Evolutionary conservation across 371 early-diverging fungal genomes (phyloP).

Genomic region (Apophysomyces sp.): DNA sequence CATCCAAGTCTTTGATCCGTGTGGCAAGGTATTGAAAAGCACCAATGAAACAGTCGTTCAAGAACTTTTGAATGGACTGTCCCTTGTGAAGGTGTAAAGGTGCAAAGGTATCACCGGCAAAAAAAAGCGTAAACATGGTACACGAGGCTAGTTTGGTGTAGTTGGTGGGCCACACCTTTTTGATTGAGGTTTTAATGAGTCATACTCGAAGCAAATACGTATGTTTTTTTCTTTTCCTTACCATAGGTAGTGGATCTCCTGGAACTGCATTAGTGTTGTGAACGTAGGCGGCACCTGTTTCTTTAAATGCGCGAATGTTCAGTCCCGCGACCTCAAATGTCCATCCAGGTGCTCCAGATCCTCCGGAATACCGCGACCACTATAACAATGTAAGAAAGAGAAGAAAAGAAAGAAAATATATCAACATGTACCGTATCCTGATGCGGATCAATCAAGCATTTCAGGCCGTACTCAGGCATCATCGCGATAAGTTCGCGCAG

Average conservation of each 20-base stretch:
- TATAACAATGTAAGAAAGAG: too few relatives aligned
- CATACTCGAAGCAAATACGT: background rate
- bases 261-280: slow-evolving; percentile 69
- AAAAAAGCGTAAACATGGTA: slow-evolving; percentile 88
- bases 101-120: slow-evolving; percentile 76
- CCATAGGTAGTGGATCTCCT: slow-evolving; percentile 73
- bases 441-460: slow-evolving; percentile 81
- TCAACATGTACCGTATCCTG: slow-evolving; percentile 53
- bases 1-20: slow-evolving; percentile 60
- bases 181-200: background rate
- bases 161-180: slow-evolving; percentile 78
- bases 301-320: slow-evolving; percentile 67
- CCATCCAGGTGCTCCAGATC: slow-evolving; percentile 74
- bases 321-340: slow-evolving; percentile 72
- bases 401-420: too few relatives aligned
- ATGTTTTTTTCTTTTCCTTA: slow-evolving; percentile 8
- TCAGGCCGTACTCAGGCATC: slow-evolving; percentile 72
- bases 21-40: slow-evolving; percentile 55
- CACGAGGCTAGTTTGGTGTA: slow-evolving; percentile 77
- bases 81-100: slow-evolving; percentile 56
- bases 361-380: slow-evolving; percentile 72
- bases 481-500: slow-evolving; percentile 58
- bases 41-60: slow-evolving; percentile 52
- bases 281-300: slow-evolving; percentile 74
- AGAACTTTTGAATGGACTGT: slow-evolving; percentile 53